Conservation (phyloP, 768 basidiomycete species). For the Coprinellus micaceus region DNA sequence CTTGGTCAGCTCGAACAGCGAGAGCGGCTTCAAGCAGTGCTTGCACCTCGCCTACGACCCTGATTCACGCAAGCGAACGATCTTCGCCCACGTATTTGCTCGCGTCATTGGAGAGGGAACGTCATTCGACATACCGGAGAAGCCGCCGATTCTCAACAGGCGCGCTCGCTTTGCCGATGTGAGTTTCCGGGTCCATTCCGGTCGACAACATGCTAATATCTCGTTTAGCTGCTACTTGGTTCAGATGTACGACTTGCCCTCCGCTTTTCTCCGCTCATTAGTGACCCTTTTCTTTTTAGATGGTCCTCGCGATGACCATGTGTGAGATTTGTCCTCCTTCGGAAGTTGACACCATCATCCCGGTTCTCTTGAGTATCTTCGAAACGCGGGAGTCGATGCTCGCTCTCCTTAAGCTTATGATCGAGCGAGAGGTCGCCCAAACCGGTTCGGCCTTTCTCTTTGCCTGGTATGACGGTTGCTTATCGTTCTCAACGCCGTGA, state of each 20-base stretch:
- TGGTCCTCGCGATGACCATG: constrained; percentile 78
- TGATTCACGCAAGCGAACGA: constrained; percentile 65
- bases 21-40: constrained; percentile 87
- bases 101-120: constrained; percentile 78
- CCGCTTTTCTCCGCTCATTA: background rate
- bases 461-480: background rate
- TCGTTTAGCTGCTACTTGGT: constrained; percentile 61
- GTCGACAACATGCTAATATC: no score
- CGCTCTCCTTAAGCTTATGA: constrained; percentile 73
- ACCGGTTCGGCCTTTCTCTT: constrained; percentile 41
- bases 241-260: constrained; percentile 53
- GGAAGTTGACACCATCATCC: constrained; percentile 82
- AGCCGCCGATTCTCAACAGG: constrained; percentile 41
- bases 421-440: constrained; percentile 77
- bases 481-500: constrained; percentile 1
- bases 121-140: constrained; percentile 64
- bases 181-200: no score
- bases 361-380: constrained; percentile 82
- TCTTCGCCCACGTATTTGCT: constrained; percentile 83
- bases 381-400: constrained; percentile 73
- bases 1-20: constrained; percentile 78
- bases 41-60: constrained; percentile 73
- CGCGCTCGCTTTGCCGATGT: constrained; percentile 61
- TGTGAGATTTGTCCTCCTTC: constrained; percentile 78
- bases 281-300: constrained; percentile 33